Conservation (phyloP, 495 filamentous ascomycete genomes). For the Platismatia glauca region DNA sequence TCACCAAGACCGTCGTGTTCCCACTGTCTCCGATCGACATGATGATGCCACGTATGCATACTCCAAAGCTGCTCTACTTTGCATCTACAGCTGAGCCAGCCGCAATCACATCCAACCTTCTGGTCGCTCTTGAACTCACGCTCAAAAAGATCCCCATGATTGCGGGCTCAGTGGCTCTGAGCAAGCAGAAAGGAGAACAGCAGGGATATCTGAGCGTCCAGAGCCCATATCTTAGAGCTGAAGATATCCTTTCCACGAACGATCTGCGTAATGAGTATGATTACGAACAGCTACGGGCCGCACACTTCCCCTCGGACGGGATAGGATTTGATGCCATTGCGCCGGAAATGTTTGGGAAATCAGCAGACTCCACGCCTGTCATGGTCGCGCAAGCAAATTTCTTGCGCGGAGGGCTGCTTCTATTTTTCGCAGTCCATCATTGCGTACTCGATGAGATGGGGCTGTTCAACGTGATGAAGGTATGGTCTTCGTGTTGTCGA, state of each 20-base stretch:
- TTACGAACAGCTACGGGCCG: slow-evolving; percentile 10
- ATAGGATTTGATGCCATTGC: slow-evolving; percentile 2
- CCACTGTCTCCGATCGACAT: slow-evolving; percentile 14
- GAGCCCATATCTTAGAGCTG: neutral
- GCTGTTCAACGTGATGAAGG: slow-evolving; percentile 7
- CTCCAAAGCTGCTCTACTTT: slow-evolving; percentile 13
- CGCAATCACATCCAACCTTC: slow-evolving; percentile 3
- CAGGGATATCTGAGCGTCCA: slow-evolving; percentile 13
- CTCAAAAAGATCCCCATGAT: slow-evolving; percentile 7
- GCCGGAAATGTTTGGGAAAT: slow-evolving; percentile 5
- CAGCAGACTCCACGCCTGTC: slow-evolving; percentile 32
- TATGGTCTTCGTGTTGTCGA: slow-evolving; percentile 15
- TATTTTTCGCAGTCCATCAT: slow-evolving; percentile 41
- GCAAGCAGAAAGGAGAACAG: neutral
- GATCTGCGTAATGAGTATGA: slow-evolving; percentile 10
- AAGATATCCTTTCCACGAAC: slow-evolving; percentile 10
- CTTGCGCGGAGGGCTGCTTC: slow-evolving; percentile 41
- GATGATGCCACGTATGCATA: slow-evolving; percentile 11
- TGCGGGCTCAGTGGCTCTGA: slow-evolving; percentile 4
- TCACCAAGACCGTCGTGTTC: neutral
- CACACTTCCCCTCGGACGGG: slow-evolving; percentile 10
- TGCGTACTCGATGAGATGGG: slow-evolving; percentile 36
- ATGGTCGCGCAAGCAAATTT: slow-evolving; percentile 47
- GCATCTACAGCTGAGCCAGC: slow-evolving; percentile 6
- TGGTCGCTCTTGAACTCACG: slow-evolving; percentile 6